Conservation (phyloP, 345 rosid genomes). For the Rhodomyrtus tomentosa region DNA sequence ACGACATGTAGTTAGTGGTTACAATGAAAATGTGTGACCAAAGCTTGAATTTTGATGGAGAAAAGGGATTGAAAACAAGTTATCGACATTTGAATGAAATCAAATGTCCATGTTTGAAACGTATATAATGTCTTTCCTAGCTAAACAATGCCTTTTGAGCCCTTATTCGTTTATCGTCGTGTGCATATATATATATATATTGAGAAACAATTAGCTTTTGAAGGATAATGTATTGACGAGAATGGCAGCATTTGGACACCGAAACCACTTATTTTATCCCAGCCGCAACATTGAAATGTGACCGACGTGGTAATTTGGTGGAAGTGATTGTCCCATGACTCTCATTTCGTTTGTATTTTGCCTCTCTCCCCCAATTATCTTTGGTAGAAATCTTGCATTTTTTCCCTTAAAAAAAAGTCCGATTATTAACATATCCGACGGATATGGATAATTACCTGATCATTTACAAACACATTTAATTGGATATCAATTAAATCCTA, state of each 20-base stretch:
- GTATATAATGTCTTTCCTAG: neutral
- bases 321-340: neutral
- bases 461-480: neutral
- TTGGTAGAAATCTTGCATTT: neutral
- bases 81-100: neutral
- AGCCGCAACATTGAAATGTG: neutral
- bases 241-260: neutral
- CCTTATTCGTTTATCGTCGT: neutral
- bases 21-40: neutral
- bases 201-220: neutral
- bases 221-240: neutral
- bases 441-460: neutral
- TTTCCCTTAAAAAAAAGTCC: neutral
- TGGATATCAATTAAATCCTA: neutral
- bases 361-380: neutral
- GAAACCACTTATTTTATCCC: too few relatives aligned
- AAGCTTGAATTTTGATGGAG: neutral
- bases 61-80: neutral
- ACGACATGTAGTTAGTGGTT: neutral
- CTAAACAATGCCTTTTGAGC: neutral
- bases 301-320: neutral
- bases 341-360: neutral
- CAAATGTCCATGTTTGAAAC: neutral
- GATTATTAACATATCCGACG: neutral
- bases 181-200: neutral